Evolutionary conservation across 352 stramenopile genomes (phyloP).

Genomic region (Plasmopara viticola): DNA sequence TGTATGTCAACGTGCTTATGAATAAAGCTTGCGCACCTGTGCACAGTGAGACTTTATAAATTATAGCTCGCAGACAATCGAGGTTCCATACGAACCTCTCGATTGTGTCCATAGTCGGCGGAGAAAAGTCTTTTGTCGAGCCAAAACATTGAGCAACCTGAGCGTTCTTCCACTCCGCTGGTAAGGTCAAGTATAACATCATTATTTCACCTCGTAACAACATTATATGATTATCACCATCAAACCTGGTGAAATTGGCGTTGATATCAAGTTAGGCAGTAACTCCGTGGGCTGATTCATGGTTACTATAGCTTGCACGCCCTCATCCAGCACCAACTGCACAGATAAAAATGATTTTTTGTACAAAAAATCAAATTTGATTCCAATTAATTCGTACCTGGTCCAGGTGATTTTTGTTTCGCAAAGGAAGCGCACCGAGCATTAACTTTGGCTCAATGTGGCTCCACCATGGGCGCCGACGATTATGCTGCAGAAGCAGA

Average conservation of each 20-base stretch:
- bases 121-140: slow-evolving; percentile 56
- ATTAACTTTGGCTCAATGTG: slow-evolving; percentile 54
- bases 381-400: slow-evolving; percentile 12
- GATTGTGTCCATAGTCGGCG: slow-evolving; percentile 60
- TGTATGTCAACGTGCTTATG: slow-evolving; percentile 46
- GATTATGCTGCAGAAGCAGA: slow-evolving; percentile 37
- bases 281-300: slow-evolving; percentile 73
- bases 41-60: neutral
- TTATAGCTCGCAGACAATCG: neutral
- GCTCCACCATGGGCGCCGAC: slow-evolving; percentile 66
- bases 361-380: neutral
- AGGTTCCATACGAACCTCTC: slow-evolving; percentile 20
- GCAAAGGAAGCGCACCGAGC: slow-evolving; percentile 62
- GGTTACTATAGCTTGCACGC: slow-evolving; percentile 63
- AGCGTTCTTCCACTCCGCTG: slow-evolving; percentile 48
- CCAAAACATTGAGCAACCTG: slow-evolving; percentile 58
- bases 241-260: slow-evolving; percentile 50
- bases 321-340: slow-evolving; percentile 45
- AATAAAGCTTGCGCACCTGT: slow-evolving; percentile 56
- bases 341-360: neutral
- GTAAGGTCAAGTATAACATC: neutral
- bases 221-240: neutral
- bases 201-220: too few species aligned
- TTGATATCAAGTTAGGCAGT: slow-evolving; percentile 55
- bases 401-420: slow-evolving; percentile 44